Evolutionary conservation across 345 rosid genomes (phyloP).

Genomic region (Anastatica hierochuntica): DNA sequence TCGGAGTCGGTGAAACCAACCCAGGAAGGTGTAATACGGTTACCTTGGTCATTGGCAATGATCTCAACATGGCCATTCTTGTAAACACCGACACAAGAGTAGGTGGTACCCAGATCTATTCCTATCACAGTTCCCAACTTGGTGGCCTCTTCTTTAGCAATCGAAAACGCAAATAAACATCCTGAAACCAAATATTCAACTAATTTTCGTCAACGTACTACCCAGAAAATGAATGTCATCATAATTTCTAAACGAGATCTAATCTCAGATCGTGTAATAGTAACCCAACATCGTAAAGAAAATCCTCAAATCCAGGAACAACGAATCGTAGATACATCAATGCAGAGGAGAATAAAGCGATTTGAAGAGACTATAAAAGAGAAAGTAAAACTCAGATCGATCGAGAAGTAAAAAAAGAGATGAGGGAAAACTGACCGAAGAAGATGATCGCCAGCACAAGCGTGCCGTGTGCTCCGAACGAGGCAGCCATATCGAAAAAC

Average conservation of each 20-base stretch:
- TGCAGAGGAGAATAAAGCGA: not conserved
- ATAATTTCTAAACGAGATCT: not conserved
- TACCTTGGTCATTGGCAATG: constrained; percentile 50
- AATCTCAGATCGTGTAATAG: not conserved
- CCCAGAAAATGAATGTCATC: too few species aligned
- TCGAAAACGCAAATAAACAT: constrained; percentile 35
- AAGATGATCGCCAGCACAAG: not conserved
- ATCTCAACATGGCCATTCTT: constrained; percentile 45
- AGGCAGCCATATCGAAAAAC: not conserved
- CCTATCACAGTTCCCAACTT: constrained; percentile 44
- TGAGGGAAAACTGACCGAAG: not conserved
- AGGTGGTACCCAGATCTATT: constrained; percentile 25
- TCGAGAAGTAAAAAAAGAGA: not conserved
- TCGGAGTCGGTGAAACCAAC: constrained; percentile 43
- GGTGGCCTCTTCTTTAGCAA: constrained; percentile 43
- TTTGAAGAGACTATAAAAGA: not conserved
- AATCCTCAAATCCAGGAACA: not conserved
- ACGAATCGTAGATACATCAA: not conserved
- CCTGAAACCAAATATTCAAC: constrained; percentile 9
- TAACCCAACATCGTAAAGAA: not conserved
- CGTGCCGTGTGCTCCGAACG: not conserved
- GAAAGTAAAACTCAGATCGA: too few species aligned
- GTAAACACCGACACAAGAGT: constrained; percentile 40
- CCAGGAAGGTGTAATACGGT: constrained; percentile 51
- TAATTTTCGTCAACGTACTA: not conserved